Evolutionary conservation across 2,329 filamentous ascomycete species (phyloP).

Genomic region (Nannizziopsis barbatae): DNA sequence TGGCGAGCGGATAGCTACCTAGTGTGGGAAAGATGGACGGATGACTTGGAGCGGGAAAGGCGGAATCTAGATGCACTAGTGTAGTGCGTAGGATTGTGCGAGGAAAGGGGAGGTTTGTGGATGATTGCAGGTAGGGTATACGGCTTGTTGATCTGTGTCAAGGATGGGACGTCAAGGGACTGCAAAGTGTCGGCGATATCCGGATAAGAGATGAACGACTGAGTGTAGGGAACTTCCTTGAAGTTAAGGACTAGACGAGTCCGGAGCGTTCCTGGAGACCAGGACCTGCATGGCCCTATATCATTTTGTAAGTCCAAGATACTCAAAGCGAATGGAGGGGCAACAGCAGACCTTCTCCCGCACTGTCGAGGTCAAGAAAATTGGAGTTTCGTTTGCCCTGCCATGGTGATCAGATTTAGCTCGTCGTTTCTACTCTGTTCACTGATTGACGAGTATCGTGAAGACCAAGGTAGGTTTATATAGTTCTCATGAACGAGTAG

Average conservation of each 20-base stretch:
- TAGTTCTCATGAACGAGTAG: too few relatives aligned
- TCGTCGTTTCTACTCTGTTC: too few relatives aligned
- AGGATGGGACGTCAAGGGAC: conserved; percentile 12
- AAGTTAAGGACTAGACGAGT: conserved; percentile 35
- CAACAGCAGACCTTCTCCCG: not conserved
- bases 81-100: conserved; percentile 27
- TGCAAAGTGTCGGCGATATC: conserved; percentile 33
- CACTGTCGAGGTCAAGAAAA: conserved; percentile 12
- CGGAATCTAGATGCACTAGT: conserved; percentile 27
- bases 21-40: conserved; percentile 25
- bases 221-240: conserved; percentile 31
- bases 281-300: not conserved
- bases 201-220: conserved; percentile 32
- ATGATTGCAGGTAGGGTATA: conserved; percentile 34
- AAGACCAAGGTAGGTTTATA: too few relatives aligned
- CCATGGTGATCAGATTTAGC: too few relatives aligned
- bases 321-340: not conserved
- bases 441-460: too few relatives aligned
- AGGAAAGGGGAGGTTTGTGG: conserved; percentile 16
- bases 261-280: conserved; percentile 30
- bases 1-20: conserved; percentile 22
- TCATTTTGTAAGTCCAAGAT: too few relatives aligned
- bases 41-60: conserved; percentile 27
- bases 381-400: conserved; percentile 6
- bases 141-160: not conserved